Base-by-base conservation (phyloP, 306 rosid genomes). In the Castanea mollissima region DNA sequence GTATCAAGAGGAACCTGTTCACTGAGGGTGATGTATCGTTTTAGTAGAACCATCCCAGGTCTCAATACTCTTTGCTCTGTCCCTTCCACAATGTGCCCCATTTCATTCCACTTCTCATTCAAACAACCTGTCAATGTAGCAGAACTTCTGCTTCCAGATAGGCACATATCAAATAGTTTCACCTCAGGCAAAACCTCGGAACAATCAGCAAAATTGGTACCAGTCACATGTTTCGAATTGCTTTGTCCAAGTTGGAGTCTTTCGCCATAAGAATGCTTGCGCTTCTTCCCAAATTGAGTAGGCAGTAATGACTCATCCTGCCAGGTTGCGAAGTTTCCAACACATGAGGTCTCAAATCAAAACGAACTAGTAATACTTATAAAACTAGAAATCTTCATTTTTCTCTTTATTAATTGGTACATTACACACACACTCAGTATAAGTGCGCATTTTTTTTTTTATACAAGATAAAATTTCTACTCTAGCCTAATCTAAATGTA, bases 1-100 rank as follows among this genome's bases (percentile, higher is more conserved):
- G 35, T n/a, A 82, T n/a, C 11, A 35, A 49, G 15, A 32, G 78
- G 18, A 29, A 92, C 94, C 90, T 90, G 94, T 63, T 88, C 80
- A 29, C 25, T 20, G 73, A 58, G 86, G 25, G 76, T 31, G 31
- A 92, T 60, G 75, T 32, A 80, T 63, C 79, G 58, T 71, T 91
- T 92, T 71, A 91, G 68, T 15, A 92, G 89, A 78, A 88, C 86
- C 97, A 89, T 91, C 55, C 96, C 92, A 2, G 89, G 90, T 78
- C 86, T 78, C 88, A 93, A 74, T 59, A 83, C 31, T 29, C 7
- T 74, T 54, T 58, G 56, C 25, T 68, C 27, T 55, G 18, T 49
- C 15, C 6, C 69, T 70, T 32, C 77, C 21, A 23, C 44, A 35
- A 10, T 11, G 20, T n/a, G 20, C 44, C 55, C 74, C 34, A 12